A percentile compares a stretch with the other conserved stretches of the same genome.
phyloP scores from a whole-genome alignment of 2,329 filamentous ascomycete genomes.

The Gaeumannomyces tritici region DNA sequence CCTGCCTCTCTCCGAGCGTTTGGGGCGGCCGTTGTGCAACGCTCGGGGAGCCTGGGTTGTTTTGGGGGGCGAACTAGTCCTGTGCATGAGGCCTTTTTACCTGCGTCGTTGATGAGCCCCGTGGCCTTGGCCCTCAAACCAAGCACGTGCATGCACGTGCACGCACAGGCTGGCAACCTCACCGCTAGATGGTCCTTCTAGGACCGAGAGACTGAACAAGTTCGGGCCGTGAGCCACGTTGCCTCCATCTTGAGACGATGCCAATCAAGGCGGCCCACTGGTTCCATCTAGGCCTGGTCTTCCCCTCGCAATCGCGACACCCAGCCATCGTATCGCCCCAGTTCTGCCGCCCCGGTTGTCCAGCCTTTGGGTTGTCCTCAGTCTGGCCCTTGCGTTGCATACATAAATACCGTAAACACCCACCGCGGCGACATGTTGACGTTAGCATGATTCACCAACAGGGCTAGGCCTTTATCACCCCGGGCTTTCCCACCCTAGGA shows the following conservation, averaged over 20 bases:
- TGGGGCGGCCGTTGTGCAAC: not conserved
- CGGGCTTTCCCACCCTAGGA: not conserved
- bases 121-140: not conserved
- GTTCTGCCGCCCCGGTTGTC: not conserved
- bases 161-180: not conserved
- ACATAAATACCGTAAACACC: not conserved
- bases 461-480: no score
- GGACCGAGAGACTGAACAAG: not conserved
- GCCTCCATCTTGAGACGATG: not conserved
- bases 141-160: not conserved
- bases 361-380: not conserved
- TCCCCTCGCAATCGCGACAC: not conserved
- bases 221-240: not conserved
- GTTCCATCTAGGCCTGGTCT: not conserved
- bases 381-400: not conserved
- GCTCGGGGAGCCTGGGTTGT: not conserved
- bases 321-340: not conserved
- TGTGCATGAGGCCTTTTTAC: not conserved
- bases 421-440: not conserved
- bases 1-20: not conserved
- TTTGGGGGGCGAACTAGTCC: not conserved
- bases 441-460: not conserved
- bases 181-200: not conserved
- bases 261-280: not conserved
- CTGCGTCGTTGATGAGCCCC: not conserved